A percentile compares a stretch with the other conserved stretches of the same genome.
Conservation (phyloP, 2,329 filamentous ascomycete species). For the Colletotrichum brevisporum region DNA sequence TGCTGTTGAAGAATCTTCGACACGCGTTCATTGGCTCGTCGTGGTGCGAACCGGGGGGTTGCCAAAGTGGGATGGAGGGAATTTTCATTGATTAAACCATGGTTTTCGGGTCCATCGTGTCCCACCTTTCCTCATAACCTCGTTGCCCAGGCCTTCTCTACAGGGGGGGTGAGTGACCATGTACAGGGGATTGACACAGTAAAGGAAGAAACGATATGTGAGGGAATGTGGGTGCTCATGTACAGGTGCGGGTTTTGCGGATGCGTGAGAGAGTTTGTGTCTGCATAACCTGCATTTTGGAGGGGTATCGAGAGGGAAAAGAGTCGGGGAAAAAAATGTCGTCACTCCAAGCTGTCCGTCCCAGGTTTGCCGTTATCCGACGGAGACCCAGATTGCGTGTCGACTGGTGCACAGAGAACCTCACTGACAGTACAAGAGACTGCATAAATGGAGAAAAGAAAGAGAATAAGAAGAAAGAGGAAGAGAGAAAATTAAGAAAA, state of each 20-base stretch:
- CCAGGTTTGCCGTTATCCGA: slow-evolving; percentile 36
- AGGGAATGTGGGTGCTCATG: slow-evolving; percentile 26
- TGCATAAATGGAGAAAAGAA: neutral
- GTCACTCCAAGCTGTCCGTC: slow-evolving; percentile 34
- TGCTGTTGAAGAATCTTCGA: slow-evolving; percentile 39
- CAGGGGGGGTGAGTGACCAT: slow-evolving; percentile 26
- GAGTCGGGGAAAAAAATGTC: slow-evolving; percentile 30
- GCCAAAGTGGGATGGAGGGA: slow-evolving; percentile 37
- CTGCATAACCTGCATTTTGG: slow-evolving; percentile 19
- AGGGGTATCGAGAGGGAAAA: slow-evolving; percentile 34
- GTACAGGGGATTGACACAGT: slow-evolving; percentile 31
- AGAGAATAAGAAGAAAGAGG: neutral
- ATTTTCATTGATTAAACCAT: slow-evolving; percentile 40
- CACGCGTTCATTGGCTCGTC: slow-evolving; percentile 33
- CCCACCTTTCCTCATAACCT: slow-evolving; percentile 38
- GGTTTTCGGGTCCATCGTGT: slow-evolving; percentile 36
- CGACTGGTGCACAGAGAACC: slow-evolving; percentile 24
- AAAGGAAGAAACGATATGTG: slow-evolving; percentile 35
- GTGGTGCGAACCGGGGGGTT: slow-evolving; percentile 31
- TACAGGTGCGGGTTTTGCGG: slow-evolving; percentile 20
- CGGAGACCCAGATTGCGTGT: slow-evolving; percentile 16
- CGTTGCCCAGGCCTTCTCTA: slow-evolving; percentile 33
- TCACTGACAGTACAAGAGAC: slow-evolving; percentile 14
- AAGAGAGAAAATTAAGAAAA: neutral
- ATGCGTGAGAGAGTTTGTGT: slow-evolving; percentile 16